Conservation (phyloP, 2,329 filamentous ascomycete genomes). For the Sarocladiaceae sp. region DNA sequence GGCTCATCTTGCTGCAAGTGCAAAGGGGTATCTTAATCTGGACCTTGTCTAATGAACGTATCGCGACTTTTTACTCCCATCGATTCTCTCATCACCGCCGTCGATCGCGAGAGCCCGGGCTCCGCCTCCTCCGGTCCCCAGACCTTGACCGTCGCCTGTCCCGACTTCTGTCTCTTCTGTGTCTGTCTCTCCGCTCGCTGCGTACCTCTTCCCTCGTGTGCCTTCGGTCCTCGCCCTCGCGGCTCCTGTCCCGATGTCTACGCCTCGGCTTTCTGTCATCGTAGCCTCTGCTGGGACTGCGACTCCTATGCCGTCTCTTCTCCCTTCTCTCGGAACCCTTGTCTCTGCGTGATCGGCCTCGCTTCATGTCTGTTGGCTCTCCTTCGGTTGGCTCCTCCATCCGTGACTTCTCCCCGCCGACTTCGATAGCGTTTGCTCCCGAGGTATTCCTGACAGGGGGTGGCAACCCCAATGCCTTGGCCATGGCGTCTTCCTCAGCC, state of each 20-base stretch:
- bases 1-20: too few species aligned
- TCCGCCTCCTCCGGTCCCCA: constrained; percentile 2
- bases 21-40: too few species aligned
- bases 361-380: constrained; percentile 20
- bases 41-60: too few species aligned
- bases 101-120: not conserved
- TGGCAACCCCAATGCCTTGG: constrained; percentile 73
- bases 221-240: constrained; percentile 18
- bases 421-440: constrained; percentile 63
- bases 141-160: constrained; percentile 7
- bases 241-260: constrained; percentile 23
- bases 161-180: constrained; percentile 8
- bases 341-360: constrained; percentile 25
- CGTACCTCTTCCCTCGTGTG: constrained; percentile 12
- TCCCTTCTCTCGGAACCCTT: constrained; percentile 22
- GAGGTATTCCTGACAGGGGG: constrained; percentile 53
- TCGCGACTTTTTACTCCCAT: too few species aligned
- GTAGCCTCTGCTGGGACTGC: constrained; percentile 26
- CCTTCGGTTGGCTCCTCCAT: constrained; percentile 13
- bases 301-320: constrained; percentile 28
- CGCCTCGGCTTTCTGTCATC: constrained; percentile 22
- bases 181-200: constrained; percentile 6
- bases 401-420: constrained; percentile 26
- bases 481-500: constrained; percentile 87
- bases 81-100: not conserved